A percentile compares a stretch with the other conserved stretches of the same genome.
Conservation (phyloP, 768 basidiomycete genomes). For the Tylopilus plumbeoviolaceoides region DNA sequence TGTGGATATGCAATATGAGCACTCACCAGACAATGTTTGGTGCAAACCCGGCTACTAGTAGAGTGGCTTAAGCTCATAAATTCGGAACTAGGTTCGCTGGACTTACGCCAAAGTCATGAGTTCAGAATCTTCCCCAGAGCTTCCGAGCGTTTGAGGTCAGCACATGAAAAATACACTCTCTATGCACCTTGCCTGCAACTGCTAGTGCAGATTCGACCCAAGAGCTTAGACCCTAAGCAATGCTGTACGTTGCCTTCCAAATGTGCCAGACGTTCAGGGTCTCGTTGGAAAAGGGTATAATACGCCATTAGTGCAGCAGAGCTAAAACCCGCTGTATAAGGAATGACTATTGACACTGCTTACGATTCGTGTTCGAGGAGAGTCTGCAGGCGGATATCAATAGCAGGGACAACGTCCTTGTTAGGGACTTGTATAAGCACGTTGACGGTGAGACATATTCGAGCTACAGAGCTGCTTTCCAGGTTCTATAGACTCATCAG, state of each 20-base stretch:
- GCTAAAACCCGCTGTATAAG: conserved; percentile 1
- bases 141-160: conserved; percentile 23
- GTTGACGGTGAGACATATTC: conserved; percentile 73
- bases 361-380: conserved; percentile 74
- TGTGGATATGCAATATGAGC: too few relatives aligned
- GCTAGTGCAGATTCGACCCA: conserved; percentile 7
- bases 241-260: conserved; percentile 28
- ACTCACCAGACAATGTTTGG: too few relatives aligned
- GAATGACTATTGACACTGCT: conserved; percentile 40
- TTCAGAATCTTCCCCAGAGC: conserved; percentile 21
- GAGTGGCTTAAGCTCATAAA: not conserved
- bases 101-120: conserved; percentile 15
- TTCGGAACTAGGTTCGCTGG: not conserved
- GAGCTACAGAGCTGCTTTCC: too few relatives aligned
- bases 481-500: too few relatives aligned
- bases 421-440: conserved; percentile 57
- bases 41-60: too few relatives aligned
- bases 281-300: conserved; percentile 45
- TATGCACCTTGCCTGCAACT: conserved; percentile 22
- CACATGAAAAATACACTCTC: not conserved
- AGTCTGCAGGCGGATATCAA: conserved; percentile 61
- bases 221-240: conserved; percentile 10
- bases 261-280: conserved; percentile 43
- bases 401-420: conserved; percentile 70
- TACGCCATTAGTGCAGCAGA: conserved; percentile 49